A percentile compares a stretch with the other conserved stretches of the same genome.
Conservation (phyloP, 176 grass and related monocot species). For the Triticum dicoccoides region DNA sequence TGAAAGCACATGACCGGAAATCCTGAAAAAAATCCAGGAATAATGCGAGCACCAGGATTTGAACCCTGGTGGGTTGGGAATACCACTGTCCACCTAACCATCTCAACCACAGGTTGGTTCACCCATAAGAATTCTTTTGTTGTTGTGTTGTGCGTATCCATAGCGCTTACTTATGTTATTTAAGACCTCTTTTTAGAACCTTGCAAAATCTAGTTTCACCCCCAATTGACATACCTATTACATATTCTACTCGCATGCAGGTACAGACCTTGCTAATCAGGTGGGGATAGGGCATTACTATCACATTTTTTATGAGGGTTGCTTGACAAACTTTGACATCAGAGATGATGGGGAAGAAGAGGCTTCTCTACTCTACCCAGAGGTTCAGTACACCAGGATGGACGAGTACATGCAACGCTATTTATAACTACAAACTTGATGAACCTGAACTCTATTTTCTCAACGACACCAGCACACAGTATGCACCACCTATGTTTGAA, state of each 20-base stretch:
- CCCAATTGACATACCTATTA: background rate
- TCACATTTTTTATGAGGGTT: constrained; percentile 63
- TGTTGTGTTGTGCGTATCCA: background rate
- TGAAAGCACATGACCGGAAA: too few relatives aligned
- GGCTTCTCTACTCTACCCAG: constrained; percentile 43
- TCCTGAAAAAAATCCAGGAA: too few relatives aligned
- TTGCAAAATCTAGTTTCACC: too few relatives aligned
- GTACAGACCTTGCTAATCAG: background rate
- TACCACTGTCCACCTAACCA: too few relatives aligned
- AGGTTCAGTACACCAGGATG: constrained; percentile 42
- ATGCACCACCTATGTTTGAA: background rate
- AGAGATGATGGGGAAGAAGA: constrained; percentile 41
- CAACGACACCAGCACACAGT: background rate
- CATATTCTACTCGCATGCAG: constrained; percentile 9
- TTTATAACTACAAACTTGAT: background rate
- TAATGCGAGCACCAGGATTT: too few relatives aligned
- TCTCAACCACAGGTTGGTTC: too few relatives aligned
- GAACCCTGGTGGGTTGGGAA: too few relatives aligned
- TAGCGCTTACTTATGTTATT: background rate
- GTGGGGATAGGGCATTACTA: constrained; percentile 44
- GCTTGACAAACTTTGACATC: constrained; percentile 59
- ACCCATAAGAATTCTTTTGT: background rate
- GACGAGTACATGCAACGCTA: constrained; percentile 49
- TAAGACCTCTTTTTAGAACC: too few relatives aligned
- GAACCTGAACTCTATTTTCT: background rate